A percentile compares a stretch with the other conserved stretches of the same genome.
Conservation (phyloP, 2,329 filamentous ascomycete genomes). For the Cladosporium sp. region DNA sequence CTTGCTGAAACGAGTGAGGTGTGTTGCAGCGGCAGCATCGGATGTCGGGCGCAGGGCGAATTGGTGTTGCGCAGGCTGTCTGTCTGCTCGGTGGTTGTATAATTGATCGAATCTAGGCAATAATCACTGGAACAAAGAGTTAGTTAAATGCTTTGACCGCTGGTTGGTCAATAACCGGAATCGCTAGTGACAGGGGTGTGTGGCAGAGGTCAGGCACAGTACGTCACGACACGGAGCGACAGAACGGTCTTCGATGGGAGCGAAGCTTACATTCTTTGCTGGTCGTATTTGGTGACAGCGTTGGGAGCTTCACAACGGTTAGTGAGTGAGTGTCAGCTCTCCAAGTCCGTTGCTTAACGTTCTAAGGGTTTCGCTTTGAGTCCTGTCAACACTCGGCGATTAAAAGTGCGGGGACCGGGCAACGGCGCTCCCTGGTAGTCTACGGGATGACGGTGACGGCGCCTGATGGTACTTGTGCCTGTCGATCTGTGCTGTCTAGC, state of each 20-base stretch:
- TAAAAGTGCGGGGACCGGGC: not conserved
- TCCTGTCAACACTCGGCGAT: conserved; percentile 2
- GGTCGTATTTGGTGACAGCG: not conserved
- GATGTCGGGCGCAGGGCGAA: not conserved
- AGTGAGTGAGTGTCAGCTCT: not conserved
- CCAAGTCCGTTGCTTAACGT: not conserved
- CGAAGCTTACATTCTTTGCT: not conserved
- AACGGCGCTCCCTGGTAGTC: not conserved
- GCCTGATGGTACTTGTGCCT: not conserved
- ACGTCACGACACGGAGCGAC: not conserved
- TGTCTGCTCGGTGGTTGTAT: not conserved
- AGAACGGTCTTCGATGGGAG: not conserved
- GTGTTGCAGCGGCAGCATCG: conserved; percentile 13
- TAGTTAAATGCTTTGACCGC: conserved; percentile 1
- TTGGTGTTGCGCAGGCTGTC: not conserved
- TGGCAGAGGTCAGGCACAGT: not conserved
- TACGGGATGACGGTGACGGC: not conserved
- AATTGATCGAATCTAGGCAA: not conserved
- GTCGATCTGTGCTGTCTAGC: not conserved
- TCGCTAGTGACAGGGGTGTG: not conserved
- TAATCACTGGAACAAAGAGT: conserved; percentile 1
- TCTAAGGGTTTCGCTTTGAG: not conserved
- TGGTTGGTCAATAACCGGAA: not conserved
- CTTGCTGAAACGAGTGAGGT: conserved; percentile 17
- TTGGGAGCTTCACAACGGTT: not conserved